Evolutionary conservation across 257 asterid genomes (phyloP).

Genomic region (Rauvolfia tetraphylla): DNA sequence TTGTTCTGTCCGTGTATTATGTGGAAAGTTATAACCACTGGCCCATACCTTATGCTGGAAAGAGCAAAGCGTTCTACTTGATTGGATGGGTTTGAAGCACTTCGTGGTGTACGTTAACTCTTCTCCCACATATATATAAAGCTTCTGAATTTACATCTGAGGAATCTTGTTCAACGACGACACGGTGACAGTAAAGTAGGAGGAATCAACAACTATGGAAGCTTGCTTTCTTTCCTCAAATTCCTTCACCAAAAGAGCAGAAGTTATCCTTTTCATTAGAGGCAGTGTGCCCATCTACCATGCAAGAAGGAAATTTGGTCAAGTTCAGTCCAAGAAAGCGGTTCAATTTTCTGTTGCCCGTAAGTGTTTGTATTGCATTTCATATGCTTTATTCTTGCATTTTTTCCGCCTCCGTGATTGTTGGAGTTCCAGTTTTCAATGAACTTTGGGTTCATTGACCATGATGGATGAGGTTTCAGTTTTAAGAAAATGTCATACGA

Average conservation of each 20-base stretch:
- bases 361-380: slow-evolving; percentile 23
- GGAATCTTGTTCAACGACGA: not conserved
- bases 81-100: slow-evolving; percentile 33
- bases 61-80: slow-evolving; percentile 27
- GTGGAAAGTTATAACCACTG: slow-evolving; percentile 35
- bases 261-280: slow-evolving; percentile 31
- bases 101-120: slow-evolving; percentile 43
- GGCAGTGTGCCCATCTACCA: slow-evolving; percentile 27
- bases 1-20: slow-evolving; percentile 4
- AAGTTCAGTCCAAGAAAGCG: slow-evolving; percentile 27
- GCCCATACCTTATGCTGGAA: slow-evolving; percentile 29
- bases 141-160: slow-evolving; percentile 1
- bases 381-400: not conserved
- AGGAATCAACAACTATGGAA: slow-evolving; percentile 28
- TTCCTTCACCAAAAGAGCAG: slow-evolving; percentile 40
- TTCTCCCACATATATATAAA: slow-evolving; percentile 21
- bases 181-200: not conserved
- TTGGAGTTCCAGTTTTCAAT: no score
- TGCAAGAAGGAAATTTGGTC: slow-evolving; percentile 26
- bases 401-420: no score
- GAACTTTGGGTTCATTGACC: no score
- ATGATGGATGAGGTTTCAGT: no score
- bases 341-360: slow-evolving; percentile 47
- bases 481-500: no score
- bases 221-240: slow-evolving; percentile 55